phyloP scores from a whole-genome alignment of 768 basidiomycete species.

The Trametes cingulata region DNA sequence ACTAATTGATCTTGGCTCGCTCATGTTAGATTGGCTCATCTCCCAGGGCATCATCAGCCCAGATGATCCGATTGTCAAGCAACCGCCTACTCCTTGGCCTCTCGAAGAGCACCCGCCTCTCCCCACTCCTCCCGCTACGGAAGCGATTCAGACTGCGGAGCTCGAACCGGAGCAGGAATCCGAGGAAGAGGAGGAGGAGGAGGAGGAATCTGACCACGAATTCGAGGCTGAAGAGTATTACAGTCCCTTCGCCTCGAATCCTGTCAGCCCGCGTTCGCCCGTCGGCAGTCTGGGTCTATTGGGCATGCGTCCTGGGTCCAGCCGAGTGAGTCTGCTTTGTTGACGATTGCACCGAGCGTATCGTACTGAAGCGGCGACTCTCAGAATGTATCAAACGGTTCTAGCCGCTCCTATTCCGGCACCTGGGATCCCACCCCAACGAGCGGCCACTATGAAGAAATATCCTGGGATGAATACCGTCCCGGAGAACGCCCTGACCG shows the following conservation, averaged over 20 bases:
- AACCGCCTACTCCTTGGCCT: background rate
- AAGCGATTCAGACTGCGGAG: background rate
- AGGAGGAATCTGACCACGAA: background rate
- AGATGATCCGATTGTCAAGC: background rate
- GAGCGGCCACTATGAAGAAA: slow-evolving; percentile 1
- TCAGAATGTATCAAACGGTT: slow-evolving; percentile 2
- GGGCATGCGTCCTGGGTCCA: slow-evolving; percentile 1
- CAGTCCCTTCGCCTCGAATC: background rate
- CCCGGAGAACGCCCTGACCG: background rate
- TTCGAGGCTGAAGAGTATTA: background rate
- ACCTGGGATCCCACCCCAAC: slow-evolving; percentile 15
- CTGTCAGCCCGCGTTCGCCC: background rate
- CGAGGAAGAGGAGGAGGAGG: too few relatives aligned
- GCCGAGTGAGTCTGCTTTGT: slow-evolving; percentile 1
- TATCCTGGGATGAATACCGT: slow-evolving; percentile 11
- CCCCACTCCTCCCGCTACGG: background rate
- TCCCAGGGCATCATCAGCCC: slow-evolving; percentile 26
- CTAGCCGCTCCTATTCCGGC: slow-evolving; percentile 17
- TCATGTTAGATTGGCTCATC: slow-evolving; percentile 24
- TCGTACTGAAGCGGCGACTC: background rate
- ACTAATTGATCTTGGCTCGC: slow-evolving; percentile 4
- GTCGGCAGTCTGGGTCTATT: background rate
- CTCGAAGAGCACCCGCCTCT: background rate
- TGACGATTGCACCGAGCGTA: background rate
- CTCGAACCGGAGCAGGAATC: background rate